Evolutionary conservation across 2,329 filamentous ascomycete genomes (phyloP).

Genomic region (Phoma sp.): DNA sequence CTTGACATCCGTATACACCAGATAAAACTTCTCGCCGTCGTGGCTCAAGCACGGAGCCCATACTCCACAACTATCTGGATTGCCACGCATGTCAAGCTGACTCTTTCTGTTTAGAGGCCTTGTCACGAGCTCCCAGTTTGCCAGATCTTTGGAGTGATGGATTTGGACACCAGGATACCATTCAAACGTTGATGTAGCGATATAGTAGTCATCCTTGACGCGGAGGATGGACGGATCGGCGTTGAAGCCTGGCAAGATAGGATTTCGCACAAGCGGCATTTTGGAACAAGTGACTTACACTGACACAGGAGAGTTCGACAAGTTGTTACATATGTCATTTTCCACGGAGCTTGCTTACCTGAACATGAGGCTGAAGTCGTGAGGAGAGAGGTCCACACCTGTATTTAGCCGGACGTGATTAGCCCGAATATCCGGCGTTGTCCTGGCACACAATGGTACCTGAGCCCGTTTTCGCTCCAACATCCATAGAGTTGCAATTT

Average conservation of each 20-base stretch:
- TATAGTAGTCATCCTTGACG: conserved; percentile 60
- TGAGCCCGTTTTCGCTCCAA: not conserved
- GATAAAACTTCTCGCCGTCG: conserved; percentile 66
- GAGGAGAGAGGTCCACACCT: conserved; percentile 12
- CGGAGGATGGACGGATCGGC: conserved; percentile 65
- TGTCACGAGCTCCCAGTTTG: conserved; percentile 61
- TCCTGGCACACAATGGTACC: not conserved
- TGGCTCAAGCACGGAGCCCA: conserved; percentile 70
- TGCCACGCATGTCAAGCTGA: conserved; percentile 60
- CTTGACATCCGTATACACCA: conserved; percentile 71
- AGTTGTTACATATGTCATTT: conserved; percentile 3
- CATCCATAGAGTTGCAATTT: not conserved
- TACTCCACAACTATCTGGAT: conserved; percentile 61
- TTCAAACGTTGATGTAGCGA: conserved; percentile 68
- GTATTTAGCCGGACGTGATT: conserved; percentile 15
- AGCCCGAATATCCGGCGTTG: conserved; percentile 8
- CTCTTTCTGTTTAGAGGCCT: conserved; percentile 59
- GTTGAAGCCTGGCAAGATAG: conserved; percentile 66
- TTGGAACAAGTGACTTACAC: not conserved
- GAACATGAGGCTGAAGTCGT: conserved; percentile 17
- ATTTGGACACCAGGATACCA: conserved; percentile 68
- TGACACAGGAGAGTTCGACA: not conserved
- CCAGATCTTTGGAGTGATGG: conserved; percentile 62
- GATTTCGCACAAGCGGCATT: conserved; percentile 53
- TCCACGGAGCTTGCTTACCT: conserved; percentile 1